Percentiles rank a stretch among this genome's conserved stretches.
phyloP scores from a whole-genome alignment of 208 protist genomes.

The Crithidia sp. region DNA sequence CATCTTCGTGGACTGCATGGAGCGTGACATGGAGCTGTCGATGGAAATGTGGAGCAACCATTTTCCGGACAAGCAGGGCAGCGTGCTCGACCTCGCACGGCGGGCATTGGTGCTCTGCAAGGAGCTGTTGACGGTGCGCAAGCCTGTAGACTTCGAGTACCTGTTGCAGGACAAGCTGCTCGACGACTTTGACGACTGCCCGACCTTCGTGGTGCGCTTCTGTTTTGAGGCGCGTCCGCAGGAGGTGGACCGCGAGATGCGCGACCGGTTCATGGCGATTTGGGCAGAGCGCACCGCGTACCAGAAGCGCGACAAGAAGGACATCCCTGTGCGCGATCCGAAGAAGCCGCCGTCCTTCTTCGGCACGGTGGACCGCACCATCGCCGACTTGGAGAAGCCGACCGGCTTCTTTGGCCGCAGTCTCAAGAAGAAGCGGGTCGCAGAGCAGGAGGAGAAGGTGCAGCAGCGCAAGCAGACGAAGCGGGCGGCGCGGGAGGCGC shows the following conservation, averaged over 20 bases:
- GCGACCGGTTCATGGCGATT: conserved; percentile 66
- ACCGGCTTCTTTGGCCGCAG: conserved; percentile 74
- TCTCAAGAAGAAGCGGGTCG: conserved; percentile 65
- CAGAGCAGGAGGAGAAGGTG: conserved; percentile 52
- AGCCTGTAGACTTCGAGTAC: conserved; percentile 77
- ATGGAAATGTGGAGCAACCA: conserved; percentile 63
- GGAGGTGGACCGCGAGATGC: conserved; percentile 62
- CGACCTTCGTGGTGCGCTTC: conserved; percentile 85
- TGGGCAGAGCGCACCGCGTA: conserved; percentile 74
- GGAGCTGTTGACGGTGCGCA: conserved; percentile 66
- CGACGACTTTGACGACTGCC: conserved; percentile 87
- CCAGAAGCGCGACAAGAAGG: conserved; percentile 78
- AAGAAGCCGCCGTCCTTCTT: conserved; percentile 68
- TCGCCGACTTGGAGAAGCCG: conserved; percentile 65
- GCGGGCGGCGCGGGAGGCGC: conserved; percentile 41
- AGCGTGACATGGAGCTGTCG: conserved; percentile 63
- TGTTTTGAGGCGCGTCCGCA: conserved; percentile 58
- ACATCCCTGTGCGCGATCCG: conserved; percentile 71
- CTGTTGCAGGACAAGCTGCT: conserved; percentile 75
- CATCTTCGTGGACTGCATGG: conserved; percentile 71
- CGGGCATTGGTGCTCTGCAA: conserved; percentile 64
- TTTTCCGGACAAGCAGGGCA: conserved; percentile 40
- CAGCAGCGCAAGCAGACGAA: conserved; percentile 64
- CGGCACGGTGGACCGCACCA: conserved; percentile 66
- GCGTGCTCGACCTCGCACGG: conserved; percentile 58